A percentile compares a stretch with the other conserved stretches of the same genome.
These are phyloP conservation scores for Westerdykella ornata DNA, from an alignment of 2,329 filamentous ascomycete genomes.

Conservation along the genomic window DNA sequence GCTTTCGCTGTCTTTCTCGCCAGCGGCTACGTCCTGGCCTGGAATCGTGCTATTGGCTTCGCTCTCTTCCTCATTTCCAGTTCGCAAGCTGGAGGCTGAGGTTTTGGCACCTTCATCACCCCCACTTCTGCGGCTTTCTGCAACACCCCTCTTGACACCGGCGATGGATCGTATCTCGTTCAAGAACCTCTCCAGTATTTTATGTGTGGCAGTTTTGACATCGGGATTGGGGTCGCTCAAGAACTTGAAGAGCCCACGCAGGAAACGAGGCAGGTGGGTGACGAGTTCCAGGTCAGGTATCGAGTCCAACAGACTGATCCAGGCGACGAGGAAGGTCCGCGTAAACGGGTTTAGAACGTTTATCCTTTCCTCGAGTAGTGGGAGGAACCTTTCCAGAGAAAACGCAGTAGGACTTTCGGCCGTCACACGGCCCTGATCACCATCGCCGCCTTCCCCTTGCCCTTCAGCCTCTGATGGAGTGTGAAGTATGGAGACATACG, in stretches of 20 bases:
- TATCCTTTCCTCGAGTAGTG: conserved; percentile 87
- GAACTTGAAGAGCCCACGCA: conserved; percentile 84
- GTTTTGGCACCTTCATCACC: conserved; percentile 63
- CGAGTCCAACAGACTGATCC: conserved; percentile 90
- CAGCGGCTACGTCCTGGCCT: conserved; percentile 21
- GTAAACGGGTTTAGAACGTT: conserved; percentile 93
- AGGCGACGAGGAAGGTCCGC: conserved; percentile 87
- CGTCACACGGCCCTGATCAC: conserved; percentile 15
- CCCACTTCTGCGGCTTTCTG: conserved; percentile 68
- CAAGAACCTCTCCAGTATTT: conserved; percentile 81
- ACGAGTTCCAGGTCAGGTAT: conserved; percentile 96
- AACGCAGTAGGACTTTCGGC: conserved; percentile 70
- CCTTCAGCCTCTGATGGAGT: conserved; percentile 49
- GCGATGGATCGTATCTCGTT: conserved; percentile 92
- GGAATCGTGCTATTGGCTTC: conserved; percentile 58
- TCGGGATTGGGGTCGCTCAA: conserved; percentile 85
- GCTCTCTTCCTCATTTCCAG: conserved; percentile 25
- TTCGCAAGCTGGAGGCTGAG: conserved; percentile 52
- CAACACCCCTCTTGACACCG: conserved; percentile 82
- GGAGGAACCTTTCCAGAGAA: conserved; percentile 83
- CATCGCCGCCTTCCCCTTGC: conserved; percentile 34
- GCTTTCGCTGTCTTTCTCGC: conserved; percentile 43
- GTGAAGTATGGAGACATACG: conserved; percentile 86
- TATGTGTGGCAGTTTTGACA: conserved; percentile 89
- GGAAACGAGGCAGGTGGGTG: conserved; percentile 82